Percentiles rank a stretch among this genome's conserved stretches.
These are phyloP conservation scores for Sugiyamaella americana DNA, from an alignment of 805 yeast genomes.

Conservation along the genomic window DNA sequence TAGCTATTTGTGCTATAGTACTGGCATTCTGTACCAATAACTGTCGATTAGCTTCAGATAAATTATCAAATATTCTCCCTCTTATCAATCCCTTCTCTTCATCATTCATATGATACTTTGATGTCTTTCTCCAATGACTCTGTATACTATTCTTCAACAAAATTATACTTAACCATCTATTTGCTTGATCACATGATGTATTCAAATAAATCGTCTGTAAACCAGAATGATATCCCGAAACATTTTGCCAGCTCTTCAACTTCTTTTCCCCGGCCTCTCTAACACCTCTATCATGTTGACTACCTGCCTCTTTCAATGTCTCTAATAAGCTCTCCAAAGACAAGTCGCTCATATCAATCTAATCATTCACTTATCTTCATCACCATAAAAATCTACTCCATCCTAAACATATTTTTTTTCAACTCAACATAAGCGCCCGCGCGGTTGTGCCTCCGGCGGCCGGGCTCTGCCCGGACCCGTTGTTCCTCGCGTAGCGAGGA, in stretches of 20 bases:
- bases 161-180: slow-evolving; percentile 82
- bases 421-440: too few species aligned
- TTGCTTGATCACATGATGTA: slow-evolving; percentile 50
- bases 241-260: slow-evolving; percentile 61
- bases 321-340: background rate
- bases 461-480: too few species aligned
- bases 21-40: slow-evolving; percentile 79
- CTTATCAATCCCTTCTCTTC: slow-evolving; percentile 69
- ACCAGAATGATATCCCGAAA: slow-evolving; percentile 51
- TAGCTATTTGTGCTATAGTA: slow-evolving; percentile 67
- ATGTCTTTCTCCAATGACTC: slow-evolving; percentile 71
- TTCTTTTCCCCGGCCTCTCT: slow-evolving; percentile 66
- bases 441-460: too few species aligned
- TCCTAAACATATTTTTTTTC: too few species aligned
- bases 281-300: slow-evolving; percentile 31
- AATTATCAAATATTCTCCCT: slow-evolving; percentile 47
- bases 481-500: too few species aligned
- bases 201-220: slow-evolving; percentile 60
- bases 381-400: too few species aligned
- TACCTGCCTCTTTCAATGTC: slow-evolving; percentile 43
- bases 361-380: too few species aligned
- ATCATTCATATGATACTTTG: slow-evolving; percentile 26
- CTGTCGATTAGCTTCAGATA: slow-evolving; percentile 68
- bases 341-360: too few species aligned
- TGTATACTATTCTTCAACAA: slow-evolving; percentile 86